Base-by-base conservation (phyloP, 495 filamentous ascomycete species). In the Neurospora terricola region DNA sequence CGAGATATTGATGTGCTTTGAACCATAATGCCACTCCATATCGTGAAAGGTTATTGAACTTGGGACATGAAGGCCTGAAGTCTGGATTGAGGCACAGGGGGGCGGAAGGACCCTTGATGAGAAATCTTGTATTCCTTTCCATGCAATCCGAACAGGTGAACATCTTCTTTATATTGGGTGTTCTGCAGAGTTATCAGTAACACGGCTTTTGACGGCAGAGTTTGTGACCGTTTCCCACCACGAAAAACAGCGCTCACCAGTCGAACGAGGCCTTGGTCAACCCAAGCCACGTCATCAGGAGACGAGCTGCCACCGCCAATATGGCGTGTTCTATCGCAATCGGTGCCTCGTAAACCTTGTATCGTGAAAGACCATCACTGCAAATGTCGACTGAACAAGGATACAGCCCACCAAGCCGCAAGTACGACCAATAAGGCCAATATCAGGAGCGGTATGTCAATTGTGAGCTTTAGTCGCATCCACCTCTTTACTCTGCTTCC, bases 361-460 rank as follows among this genome's bases (percentile, higher is more conserved):
- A 16, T 62, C 1, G 7, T 34, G 27, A 3, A 16, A 2, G 27
- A 66, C 27, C 54, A 34, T 14, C 3, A 16, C 0, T 66, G 6
- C 27, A 66, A 1, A 8, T 34, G 4, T 66, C 54, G 0, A 66
- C 1, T 4, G 27, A 34, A 36, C 54, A 66, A 34, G 8, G 54
- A 14, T 30, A 66, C 27, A 66, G 54, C 54, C 27, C 79, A 68
- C 70, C 72, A 80, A 59, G 74, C 77, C 0, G 76, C 72, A 11
- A 81, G 18, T 23, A 78, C 70, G 27, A 78, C 80, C 37, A 83
- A 8, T 27, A 80, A 11, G 11, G 78, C 77, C 62, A 83, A 40
- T 5, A 81, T 43, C 66, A 78, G 11, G 80, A 82, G 81, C 72
- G 79, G 78, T 45, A 82, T 48, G 74, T 80, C 81, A 14, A 81